Base-by-base conservation (phyloP, 1,284 basidiomycete genomes). In the Cutaneotrichosporon mucoides region DNA sequence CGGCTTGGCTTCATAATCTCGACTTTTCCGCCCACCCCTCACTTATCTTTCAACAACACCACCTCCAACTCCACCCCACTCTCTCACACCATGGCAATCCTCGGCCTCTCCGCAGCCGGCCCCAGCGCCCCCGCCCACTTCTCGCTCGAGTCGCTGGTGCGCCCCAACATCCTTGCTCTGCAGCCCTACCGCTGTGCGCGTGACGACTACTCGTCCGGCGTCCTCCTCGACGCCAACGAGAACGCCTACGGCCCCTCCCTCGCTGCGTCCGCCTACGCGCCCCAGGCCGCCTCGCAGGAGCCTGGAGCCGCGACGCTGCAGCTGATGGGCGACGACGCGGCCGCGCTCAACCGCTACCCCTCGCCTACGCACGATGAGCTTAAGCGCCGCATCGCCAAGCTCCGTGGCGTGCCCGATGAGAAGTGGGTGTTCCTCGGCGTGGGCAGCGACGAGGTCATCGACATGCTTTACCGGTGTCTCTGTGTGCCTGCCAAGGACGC, bases 171-270 rank as follows among this genome's bases (percentile, higher is more conserved):
- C 69, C 87, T 97, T 56, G 80, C 90, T 2, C 82, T 99, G 15
- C 86, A 88, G 61, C 96, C 96, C 0, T 99, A 99, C 79, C 87
- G 94, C 37, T 97, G 92, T 70, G 96, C 96, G 1, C 83, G 95
- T 55, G 96, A 99, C 73, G 95, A 99, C 81, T 99, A 97, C 79
- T 86, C 88, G 50, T 82, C 85, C 1, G 94, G 94, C 34, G 88
- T 98, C 67, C 85, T 99, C n/a, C 85, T 99, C 38, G 96, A 99
- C 70, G 96, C 96, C 37, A 99, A 98, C 78, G 95, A 99, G 81
- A 98, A 99, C 75, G 85, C 92, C 0, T 82, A 95, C 47, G 95
- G 95, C 0, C 90, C 92, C 72, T 87, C 90, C 1, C 86, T 97
- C n/a, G 80, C 84, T 4, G 12, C 46, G 10, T 24, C 15, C 2